A percentile compares a stretch with the other conserved stretches of the same genome.
phyloP scores from a whole-genome alignment of 2,329 filamentous ascomycete species.

The Arthroderma uncinatum region DNA sequence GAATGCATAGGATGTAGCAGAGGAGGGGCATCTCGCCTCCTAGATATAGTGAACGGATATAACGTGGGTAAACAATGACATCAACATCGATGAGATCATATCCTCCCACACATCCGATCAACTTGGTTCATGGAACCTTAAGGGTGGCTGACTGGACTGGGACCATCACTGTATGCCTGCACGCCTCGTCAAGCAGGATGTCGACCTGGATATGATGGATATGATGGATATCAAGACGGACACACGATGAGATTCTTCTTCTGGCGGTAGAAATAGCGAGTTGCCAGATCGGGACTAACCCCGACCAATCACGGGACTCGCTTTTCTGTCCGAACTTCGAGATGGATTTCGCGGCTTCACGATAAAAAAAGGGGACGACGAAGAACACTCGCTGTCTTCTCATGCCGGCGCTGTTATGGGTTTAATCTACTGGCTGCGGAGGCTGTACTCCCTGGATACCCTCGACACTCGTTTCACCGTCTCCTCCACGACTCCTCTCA shows the following conservation, averaged over 20 bases:
- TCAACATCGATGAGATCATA: not conserved
- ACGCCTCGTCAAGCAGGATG: not conserved
- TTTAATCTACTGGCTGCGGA: constrained; percentile 38
- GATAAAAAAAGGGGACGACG: not conserved
- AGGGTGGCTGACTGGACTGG: too few relatives aligned
- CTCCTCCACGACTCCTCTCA: constrained; percentile 56
- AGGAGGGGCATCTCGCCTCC: not conserved
- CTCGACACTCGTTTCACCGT: constrained; percentile 63
- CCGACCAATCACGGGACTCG: not conserved
- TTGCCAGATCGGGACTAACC: not conserved
- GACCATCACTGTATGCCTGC: too few relatives aligned
- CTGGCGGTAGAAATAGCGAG: not conserved
- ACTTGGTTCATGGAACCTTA: too few relatives aligned
- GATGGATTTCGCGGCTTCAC: not conserved
- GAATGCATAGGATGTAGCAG: not conserved
- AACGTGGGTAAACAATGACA: not conserved
- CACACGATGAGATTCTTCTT: not conserved
- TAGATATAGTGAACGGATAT: too few relatives aligned
- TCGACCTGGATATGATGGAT: too few relatives aligned
- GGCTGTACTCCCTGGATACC: constrained; percentile 54
- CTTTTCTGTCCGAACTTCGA: not conserved
- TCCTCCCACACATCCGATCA: not conserved
- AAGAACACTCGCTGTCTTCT: not conserved
- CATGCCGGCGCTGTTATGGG: constrained; percentile 27
- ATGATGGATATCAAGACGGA: not conserved